Percentiles rank a stretch among this genome's conserved stretches.
Evolutionary conservation across 495 filamentous ascomycete species (phyloP).

Genomic region (Glutinoglossum americanum): DNA sequence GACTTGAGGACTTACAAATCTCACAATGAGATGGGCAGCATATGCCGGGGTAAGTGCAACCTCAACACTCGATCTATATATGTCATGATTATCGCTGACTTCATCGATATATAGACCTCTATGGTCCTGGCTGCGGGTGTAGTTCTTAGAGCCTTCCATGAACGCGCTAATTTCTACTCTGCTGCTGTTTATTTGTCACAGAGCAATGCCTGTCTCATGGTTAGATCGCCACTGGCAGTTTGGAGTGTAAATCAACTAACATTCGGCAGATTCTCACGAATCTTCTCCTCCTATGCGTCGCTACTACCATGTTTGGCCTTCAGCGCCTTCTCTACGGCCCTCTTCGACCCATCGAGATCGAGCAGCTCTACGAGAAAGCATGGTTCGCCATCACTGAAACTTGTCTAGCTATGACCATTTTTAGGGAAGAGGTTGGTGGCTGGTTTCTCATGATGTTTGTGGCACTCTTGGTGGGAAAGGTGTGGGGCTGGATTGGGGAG

Average conservation of each 20-base stretch:
- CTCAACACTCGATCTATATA: background rate
- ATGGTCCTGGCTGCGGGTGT: conserved; percentile 61
- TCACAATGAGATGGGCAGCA: conserved; percentile 5
- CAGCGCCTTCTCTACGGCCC: conserved; percentile 81
- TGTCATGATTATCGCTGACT: background rate
- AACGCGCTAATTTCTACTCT: conserved; percentile 92
- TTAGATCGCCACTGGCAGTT: conserved; percentile 16
- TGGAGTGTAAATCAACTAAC: background rate
- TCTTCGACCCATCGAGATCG: conserved; percentile 79
- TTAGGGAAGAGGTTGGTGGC: conserved; percentile 77
- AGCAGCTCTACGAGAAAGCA: conserved; percentile 89
- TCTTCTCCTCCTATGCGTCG: conserved; percentile 53
- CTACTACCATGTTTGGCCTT: conserved; percentile 59
- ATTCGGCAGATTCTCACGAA: conserved; percentile 64
- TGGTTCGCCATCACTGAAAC: conserved; percentile 97
- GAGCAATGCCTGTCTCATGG: conserved; percentile 87
- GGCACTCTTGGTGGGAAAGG: conserved; percentile 72
- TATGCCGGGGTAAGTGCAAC: conserved; percentile 6
- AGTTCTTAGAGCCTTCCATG: conserved; percentile 73
- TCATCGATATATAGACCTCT: conserved; percentile 31
- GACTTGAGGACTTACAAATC: background rate
- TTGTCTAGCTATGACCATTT: conserved; percentile 96
- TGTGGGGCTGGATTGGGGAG: conserved; percentile 96
- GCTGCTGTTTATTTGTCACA: conserved; percentile 90
- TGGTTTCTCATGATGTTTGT: conserved; percentile 96